A percentile compares a stretch with the other conserved stretches of the same genome.
Conservation (phyloP, 306 rosid genomes). For the Dicorynia guianensis region DNA sequence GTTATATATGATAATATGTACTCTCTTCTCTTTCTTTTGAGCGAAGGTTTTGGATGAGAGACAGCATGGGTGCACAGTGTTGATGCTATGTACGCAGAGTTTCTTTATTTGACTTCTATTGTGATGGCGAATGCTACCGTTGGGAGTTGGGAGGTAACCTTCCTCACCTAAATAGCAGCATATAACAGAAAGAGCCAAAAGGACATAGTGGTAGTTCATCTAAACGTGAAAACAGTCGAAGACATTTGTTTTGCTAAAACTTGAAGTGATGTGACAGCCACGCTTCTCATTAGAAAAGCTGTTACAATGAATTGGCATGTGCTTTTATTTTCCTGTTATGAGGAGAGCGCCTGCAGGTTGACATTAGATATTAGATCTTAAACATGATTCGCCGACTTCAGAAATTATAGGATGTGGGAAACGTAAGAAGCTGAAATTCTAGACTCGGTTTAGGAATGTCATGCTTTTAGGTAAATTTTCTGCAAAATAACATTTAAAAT, state of each 20-base stretch:
- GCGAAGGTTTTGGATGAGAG: not conserved
- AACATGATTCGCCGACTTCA: too few species aligned
- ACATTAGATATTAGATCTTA: too few species aligned
- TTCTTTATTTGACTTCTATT: slow-evolving; percentile 41
- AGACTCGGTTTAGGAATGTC: too few species aligned
- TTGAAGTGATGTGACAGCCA: slow-evolving; percentile 7
- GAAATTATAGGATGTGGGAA: too few species aligned
- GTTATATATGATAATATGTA: not conserved
- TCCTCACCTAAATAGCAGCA: slow-evolving; percentile 58
- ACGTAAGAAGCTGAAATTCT: too few species aligned
- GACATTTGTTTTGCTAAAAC: slow-evolving; percentile 11
- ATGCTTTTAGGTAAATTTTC: too few species aligned
- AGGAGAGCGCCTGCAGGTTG: not conserved
- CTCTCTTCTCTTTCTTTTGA: not conserved
- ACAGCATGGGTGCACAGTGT: not conserved
- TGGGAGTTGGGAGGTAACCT: slow-evolving; percentile 47
- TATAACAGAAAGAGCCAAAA: not conserved
- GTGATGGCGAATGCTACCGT: slow-evolving; percentile 12
- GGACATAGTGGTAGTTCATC: slow-evolving; percentile 57
- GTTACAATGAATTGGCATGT: slow-evolving; percentile 19
- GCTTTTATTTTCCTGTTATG: slow-evolving; percentile 4
- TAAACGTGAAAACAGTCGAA: slow-evolving; percentile 32
- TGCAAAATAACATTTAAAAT: too few species aligned
- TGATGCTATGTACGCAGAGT: slow-evolving; percentile 7
- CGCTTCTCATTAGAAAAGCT: not conserved